Evolutionary conservation across 148 eudicot genomes (phyloP).

Genomic region (Spergularia bocconei): DNA sequence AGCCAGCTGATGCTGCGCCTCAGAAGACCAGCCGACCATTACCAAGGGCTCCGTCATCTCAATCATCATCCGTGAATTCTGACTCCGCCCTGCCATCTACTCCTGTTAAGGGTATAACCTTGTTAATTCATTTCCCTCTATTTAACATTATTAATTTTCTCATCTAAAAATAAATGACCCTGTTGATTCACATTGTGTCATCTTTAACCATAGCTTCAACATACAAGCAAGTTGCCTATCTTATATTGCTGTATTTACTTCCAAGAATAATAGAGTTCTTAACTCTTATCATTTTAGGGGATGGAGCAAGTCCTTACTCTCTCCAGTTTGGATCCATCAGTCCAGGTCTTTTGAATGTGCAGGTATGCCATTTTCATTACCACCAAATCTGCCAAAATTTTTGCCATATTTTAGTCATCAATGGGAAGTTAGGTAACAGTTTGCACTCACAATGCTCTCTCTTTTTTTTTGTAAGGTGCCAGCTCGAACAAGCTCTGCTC

Average conservation of each 20-base stretch:
- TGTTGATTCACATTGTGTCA: not conserved
- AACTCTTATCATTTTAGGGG: constrained; percentile 34
- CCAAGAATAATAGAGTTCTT: not conserved
- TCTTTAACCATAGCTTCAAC: not conserved
- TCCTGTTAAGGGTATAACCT: constrained; percentile 63
- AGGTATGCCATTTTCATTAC: constrained; percentile 42
- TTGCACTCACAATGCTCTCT: not conserved
- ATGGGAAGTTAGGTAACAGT: not conserved
- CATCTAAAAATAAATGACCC: constrained; percentile 40
- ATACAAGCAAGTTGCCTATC: not conserved
- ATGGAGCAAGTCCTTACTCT: constrained; percentile 48
- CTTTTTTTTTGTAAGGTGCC: constrained; percentile 53
- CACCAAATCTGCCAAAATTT: not conserved
- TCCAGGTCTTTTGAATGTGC: constrained; percentile 85
- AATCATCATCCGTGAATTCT: constrained; percentile 38
- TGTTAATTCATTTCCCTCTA: not conserved
- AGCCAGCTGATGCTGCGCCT: constrained; percentile 35
- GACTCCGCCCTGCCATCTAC: constrained; percentile 47
- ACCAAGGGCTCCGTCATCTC: constrained; percentile 58
- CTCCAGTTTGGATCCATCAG: constrained; percentile 88
- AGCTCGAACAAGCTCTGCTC: constrained; percentile 92
- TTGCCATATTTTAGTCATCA: not conserved
- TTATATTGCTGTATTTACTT: not conserved
- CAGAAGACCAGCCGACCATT: constrained; percentile 45
- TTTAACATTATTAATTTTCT: too few species aligned